Conservation (phyloP, 108 stramenopile species). For the Nitzschia sp. region DNA sequence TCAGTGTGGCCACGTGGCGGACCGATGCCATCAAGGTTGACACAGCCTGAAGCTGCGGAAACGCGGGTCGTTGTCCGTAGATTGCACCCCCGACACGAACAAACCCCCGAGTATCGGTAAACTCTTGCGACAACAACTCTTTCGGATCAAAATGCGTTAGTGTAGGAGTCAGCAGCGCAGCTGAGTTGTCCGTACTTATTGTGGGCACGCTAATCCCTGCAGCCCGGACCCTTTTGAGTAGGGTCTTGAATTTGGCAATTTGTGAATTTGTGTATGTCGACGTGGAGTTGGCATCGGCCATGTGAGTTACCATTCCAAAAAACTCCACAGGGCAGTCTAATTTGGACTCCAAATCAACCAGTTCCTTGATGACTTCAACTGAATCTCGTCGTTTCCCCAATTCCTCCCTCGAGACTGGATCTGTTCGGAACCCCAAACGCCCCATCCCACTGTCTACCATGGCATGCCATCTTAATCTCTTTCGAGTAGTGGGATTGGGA, state of each 20-base stretch:
- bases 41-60: slow-evolving; percentile 51
- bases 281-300: slow-evolving; percentile 70
- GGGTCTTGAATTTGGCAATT: slow-evolving; percentile 48
- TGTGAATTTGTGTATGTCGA: slow-evolving; percentile 59
- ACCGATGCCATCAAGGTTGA: slow-evolving; percentile 65
- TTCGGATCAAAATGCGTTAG: slow-evolving; percentile 63
- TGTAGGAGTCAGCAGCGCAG: slow-evolving; percentile 53
- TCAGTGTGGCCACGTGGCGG: slow-evolving; percentile 56
- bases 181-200: slow-evolving; percentile 55
- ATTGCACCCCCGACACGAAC: slow-evolving; percentile 69
- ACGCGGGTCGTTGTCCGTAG: slow-evolving; percentile 70
- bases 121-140: slow-evolving; percentile 44
- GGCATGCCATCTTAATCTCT: slow-evolving; percentile 64
- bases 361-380: slow-evolving; percentile 55
- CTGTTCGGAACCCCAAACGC: slow-evolving; percentile 58
- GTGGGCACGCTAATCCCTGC: slow-evolving; percentile 63
- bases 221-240: slow-evolving; percentile 52
- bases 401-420: slow-evolving; percentile 34
- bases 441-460: slow-evolving; percentile 77
- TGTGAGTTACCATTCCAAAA: slow-evolving; percentile 77
- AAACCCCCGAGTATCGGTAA: slow-evolving; percentile 52
- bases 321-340: slow-evolving; percentile 60
- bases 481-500: slow-evolving; percentile 4
- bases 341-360: slow-evolving; percentile 51
- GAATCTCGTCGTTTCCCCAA: slow-evolving; percentile 42